These are phyloP conservation scores for Colletotrichum lini DNA, from an alignment of 2,329 filamentous ascomycete genomes.

Conservation along the genomic window DNA sequence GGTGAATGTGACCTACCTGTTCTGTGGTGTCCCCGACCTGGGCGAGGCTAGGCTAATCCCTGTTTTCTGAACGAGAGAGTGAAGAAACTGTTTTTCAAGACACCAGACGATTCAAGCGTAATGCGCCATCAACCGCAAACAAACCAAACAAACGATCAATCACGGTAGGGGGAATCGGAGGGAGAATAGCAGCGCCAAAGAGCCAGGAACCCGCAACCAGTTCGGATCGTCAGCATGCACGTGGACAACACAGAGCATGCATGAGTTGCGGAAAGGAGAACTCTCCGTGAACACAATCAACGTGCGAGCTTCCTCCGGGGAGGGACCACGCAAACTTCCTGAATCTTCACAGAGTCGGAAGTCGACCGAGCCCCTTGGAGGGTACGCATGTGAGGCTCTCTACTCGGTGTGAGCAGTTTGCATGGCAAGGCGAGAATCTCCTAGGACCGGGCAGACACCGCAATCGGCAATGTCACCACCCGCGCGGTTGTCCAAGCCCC, in stretches of 20 bases:
- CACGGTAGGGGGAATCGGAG: neutral
- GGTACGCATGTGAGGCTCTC: neutral
- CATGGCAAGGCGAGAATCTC: slow-evolving; percentile 13
- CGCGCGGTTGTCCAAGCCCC: slow-evolving; percentile 32
- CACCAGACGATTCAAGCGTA: slow-evolving; percentile 39
- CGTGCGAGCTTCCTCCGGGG: neutral
- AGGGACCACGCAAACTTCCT: too few relatives aligned
- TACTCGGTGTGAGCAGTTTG: slow-evolving; percentile 23
- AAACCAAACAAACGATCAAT: neutral
- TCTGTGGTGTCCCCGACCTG: slow-evolving; percentile 8
- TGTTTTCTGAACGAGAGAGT: slow-evolving; percentile 16
- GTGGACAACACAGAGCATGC: neutral
- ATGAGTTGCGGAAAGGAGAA: neutral
- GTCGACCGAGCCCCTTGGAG: slow-evolving; percentile 26
- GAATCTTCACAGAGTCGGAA: slow-evolving; percentile 11
- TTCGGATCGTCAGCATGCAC: neutral
- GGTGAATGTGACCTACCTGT: slow-evolving; percentile 29
- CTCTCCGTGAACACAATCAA: neutral
- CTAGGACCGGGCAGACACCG: slow-evolving; percentile 23
- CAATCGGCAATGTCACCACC: slow-evolving; percentile 27
- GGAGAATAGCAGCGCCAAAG: neutral
- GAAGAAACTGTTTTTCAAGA: slow-evolving; percentile 19
- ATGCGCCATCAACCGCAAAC: slow-evolving; percentile 24
- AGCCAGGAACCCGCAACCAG: neutral
- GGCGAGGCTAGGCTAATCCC: slow-evolving; percentile 17